Conservation (phyloP, 495 filamentous ascomycete genomes). For the Tuber aestivum region DNA sequence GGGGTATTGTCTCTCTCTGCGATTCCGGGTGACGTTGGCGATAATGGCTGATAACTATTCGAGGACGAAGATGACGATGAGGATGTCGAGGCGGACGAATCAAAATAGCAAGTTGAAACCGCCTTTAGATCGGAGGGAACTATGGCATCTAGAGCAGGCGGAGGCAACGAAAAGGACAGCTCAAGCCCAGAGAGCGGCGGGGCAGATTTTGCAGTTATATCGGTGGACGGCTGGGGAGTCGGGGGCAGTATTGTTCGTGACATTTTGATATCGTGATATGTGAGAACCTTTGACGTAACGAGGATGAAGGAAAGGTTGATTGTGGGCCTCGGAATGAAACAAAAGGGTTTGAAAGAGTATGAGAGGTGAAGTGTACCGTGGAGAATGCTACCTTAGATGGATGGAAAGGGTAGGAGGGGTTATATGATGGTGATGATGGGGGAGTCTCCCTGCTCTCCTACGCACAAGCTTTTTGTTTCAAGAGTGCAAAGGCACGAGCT, state of each 20-base stretch:
- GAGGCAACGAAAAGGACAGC: slow-evolving; percentile 69
- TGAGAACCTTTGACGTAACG: slow-evolving; percentile 12
- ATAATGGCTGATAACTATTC: slow-evolving; percentile 52
- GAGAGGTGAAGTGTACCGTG: not conserved
- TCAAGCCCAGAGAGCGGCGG: slow-evolving; percentile 52
- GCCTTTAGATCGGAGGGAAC: slow-evolving; percentile 6
- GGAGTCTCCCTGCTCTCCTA: not conserved
- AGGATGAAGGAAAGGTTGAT: not conserved
- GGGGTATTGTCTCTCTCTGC: slow-evolving; percentile 44
- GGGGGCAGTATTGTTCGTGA: slow-evolving; percentile 66
- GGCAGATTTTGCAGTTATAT: slow-evolving; percentile 71
- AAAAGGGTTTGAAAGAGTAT: slow-evolving; percentile 1
- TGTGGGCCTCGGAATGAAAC: not conserved
- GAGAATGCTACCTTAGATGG: not conserved
- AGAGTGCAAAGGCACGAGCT: slow-evolving; percentile 2
- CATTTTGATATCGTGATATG: slow-evolving; percentile 51
- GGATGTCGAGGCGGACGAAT: slow-evolving; percentile 8
- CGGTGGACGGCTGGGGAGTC: slow-evolving; percentile 77
- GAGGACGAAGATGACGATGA: slow-evolving; percentile 42
- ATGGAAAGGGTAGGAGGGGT: not conserved
- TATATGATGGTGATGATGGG: slow-evolving; percentile 1
- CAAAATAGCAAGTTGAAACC: not conserved
- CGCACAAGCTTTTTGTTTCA: not conserved
- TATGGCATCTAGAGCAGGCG: slow-evolving; percentile 55
- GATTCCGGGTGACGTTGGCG: slow-evolving; percentile 54